phyloP scores from a whole-genome alignment of 192 early-diverging fungal species.

The Obelidium mucronatum region DNA sequence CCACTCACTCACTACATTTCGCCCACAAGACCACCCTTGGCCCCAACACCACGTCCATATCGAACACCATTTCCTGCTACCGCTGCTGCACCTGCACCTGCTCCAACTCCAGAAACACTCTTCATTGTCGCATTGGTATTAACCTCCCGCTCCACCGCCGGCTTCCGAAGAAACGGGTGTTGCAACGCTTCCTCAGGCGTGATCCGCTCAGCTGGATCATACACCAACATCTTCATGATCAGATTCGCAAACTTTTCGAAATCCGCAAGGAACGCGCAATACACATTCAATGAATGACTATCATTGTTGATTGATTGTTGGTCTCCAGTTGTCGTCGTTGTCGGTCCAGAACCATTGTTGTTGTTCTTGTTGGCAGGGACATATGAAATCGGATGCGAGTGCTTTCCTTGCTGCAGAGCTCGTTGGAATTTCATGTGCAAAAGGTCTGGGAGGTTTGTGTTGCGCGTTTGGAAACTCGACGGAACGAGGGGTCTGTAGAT shows the following conservation, averaged over 20 bases:
- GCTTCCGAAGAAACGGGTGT: constrained; percentile 77
- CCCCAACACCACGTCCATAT: background rate
- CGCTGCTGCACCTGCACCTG: background rate
- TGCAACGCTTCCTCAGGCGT: constrained; percentile 82
- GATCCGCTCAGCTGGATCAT: constrained; percentile 81
- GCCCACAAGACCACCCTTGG: too few species aligned
- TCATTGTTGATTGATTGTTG: background rate
- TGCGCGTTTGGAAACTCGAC: background rate
- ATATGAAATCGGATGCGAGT: background rate
- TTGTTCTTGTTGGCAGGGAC: background rate
- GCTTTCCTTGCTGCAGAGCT: background rate
- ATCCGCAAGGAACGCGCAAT: background rate
- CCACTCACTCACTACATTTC: background rate
- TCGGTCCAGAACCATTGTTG: background rate
- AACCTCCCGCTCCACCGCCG: background rate
- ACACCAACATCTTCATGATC: constrained; percentile 73
- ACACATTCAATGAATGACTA: background rate
- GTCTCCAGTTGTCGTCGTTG: background rate
- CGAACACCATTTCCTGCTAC: constrained; percentile 1
- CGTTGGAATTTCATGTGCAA: constrained; percentile 24
- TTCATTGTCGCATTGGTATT: constrained; percentile 14
- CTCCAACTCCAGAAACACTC: too few species aligned
- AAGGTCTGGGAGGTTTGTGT: background rate
- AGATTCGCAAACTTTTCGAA: constrained; percentile 68
- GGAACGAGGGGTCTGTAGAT: background rate